Evolutionary conservation across 306 rosid genomes (phyloP).

Genomic region (Acacia melanoxylon): DNA sequence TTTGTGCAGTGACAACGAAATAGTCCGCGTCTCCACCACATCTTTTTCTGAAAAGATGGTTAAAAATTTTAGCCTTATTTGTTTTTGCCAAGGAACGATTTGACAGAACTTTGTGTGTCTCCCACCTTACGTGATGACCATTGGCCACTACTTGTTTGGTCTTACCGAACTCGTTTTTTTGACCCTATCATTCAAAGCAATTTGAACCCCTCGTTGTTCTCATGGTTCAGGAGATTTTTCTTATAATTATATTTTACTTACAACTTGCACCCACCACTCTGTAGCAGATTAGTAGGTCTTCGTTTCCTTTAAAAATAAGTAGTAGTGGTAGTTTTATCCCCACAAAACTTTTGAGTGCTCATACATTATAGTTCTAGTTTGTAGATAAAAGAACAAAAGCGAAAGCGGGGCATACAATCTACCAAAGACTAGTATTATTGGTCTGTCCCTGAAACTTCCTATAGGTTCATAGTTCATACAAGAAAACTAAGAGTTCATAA

Average conservation of each 20-base stretch:
- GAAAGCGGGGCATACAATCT: background rate
- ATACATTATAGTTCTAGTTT: background rate
- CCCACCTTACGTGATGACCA: background rate
- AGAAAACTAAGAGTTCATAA: conserved; percentile 27
- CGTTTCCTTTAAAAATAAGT: background rate
- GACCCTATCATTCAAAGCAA: too few relatives aligned
- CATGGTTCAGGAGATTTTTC: too few relatives aligned
- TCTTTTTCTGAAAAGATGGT: too few relatives aligned
- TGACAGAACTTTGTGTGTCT: background rate
- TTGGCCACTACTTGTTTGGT: too few relatives aligned
- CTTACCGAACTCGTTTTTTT: too few relatives aligned
- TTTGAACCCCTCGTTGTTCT: too few relatives aligned
- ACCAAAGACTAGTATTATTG: conserved; percentile 16
- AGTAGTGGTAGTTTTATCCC: background rate
- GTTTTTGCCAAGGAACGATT: background rate
- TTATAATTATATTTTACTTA: too few relatives aligned
- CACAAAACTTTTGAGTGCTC: background rate
- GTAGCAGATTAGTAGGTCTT: background rate
- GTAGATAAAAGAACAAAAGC: background rate
- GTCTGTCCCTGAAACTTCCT: background rate
- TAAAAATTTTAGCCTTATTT: too few relatives aligned
- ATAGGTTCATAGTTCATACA: conserved; percentile 32
- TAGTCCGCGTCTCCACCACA: background rate
- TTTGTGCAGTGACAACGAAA: background rate
- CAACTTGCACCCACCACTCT: too few relatives aligned